These are phyloP conservation scores for Pachysandra terminalis DNA, from an alignment of 164 flowering plant species.

Conservation along the genomic window DNA sequence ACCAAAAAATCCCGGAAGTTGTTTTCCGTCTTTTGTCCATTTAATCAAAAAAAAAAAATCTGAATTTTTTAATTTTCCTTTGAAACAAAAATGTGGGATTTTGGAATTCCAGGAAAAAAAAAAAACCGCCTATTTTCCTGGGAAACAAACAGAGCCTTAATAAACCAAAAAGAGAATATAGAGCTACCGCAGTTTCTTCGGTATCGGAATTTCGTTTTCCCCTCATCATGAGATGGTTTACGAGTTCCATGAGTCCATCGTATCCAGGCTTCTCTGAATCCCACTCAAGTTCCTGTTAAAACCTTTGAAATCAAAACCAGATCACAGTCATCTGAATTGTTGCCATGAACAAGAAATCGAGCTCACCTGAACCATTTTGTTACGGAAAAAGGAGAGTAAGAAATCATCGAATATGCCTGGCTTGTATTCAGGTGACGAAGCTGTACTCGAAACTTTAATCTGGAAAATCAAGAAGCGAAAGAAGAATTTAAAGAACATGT, in stretches of 20 bases:
- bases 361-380: constrained; percentile 66
- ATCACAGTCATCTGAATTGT: neutral
- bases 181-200: constrained; percentile 61
- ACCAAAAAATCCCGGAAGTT: too few relatives aligned
- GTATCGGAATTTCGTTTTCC: constrained; percentile 48
- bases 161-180: too few relatives aligned
- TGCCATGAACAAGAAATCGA: neutral
- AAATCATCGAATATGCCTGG: constrained; percentile 50
- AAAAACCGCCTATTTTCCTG: too few relatives aligned
- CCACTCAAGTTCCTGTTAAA: constrained; percentile 82
- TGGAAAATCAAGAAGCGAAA: constrained; percentile 5
- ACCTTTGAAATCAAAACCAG: constrained; percentile 6
- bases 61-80: too few relatives aligned
- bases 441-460: constrained; percentile 15
- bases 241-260: constrained; percentile 88
- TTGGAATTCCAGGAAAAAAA: too few relatives aligned
- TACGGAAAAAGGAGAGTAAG: constrained; percentile 59
- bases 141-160: too few relatives aligned
- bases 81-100: too few relatives aligned
- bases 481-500: neutral
- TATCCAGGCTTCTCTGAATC: constrained; percentile 88
- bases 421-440: constrained; percentile 33
- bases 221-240: constrained; percentile 48
- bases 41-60: too few relatives aligned
- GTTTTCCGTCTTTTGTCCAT: too few relatives aligned